These are phyloP conservation scores for Tricladium varicosporioides DNA, from an alignment of 2,329 filamentous ascomycete genomes.

Conservation along the genomic window DNA sequence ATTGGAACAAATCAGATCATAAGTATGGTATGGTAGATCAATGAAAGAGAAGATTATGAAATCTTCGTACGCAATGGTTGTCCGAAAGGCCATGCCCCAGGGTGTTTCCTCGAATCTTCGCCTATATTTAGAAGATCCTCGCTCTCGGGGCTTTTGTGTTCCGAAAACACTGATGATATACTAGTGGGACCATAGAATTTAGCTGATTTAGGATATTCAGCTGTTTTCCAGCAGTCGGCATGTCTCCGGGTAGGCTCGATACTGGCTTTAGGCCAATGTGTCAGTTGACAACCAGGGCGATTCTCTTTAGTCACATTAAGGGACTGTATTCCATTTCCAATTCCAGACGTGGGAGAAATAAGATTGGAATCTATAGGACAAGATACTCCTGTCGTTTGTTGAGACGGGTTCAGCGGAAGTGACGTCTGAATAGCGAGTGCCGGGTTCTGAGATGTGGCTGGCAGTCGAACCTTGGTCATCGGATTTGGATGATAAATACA, in stretches of 20 bases:
- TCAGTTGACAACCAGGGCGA: neutral
- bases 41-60: neutral
- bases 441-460: neutral
- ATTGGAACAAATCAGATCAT: neutral
- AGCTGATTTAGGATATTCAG: slow-evolving; percentile 22
- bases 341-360: neutral
- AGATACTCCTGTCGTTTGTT: neutral
- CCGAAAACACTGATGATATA: slow-evolving; percentile 29
- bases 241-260: neutral
- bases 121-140: slow-evolving; percentile 26
- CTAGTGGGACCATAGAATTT: slow-evolving; percentile 30
- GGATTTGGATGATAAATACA: slow-evolving; percentile 31
- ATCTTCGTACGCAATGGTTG: slow-evolving; percentile 18
- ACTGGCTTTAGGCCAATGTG: no score
- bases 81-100: slow-evolving; percentile 27
- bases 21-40: neutral
- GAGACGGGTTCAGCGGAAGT: neutral
- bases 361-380: neutral
- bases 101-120: slow-evolving; percentile 26
- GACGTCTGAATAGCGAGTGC: neutral
- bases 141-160: slow-evolving; percentile 19
- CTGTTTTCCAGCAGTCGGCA: slow-evolving; percentile 16
- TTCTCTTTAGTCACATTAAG: neutral
- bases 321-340: neutral
- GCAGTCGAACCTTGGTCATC: slow-evolving; percentile 23